Evolutionary conservation across 305 asterid species (phyloP).

Genomic region (Rubia tinctorum): DNA sequence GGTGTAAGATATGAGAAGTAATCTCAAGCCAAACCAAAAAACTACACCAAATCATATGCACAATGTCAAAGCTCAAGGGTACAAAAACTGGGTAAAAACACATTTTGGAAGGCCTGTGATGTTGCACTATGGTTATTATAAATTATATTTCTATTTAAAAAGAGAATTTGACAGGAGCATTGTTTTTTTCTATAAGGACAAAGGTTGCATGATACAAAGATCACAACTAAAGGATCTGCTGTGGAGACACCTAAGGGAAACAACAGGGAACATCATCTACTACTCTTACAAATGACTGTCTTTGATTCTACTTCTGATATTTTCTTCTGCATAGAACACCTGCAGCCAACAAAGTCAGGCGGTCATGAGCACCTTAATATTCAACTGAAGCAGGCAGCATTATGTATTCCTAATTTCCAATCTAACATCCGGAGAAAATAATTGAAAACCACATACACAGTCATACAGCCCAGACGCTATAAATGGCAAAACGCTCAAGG

Average conservation of each 20-base stretch:
- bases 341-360: slow-evolving; percentile 27
- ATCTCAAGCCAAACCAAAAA: background rate
- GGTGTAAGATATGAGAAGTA: background rate
- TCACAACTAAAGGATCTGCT: slow-evolving; percentile 31
- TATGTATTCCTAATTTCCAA: background rate
- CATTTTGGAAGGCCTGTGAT: background rate
- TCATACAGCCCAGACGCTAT: background rate
- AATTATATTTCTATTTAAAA: slow-evolving; percentile 21
- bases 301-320: slow-evolving; percentile 30
- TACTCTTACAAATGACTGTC: slow-evolving; percentile 39
- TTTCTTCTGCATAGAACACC: slow-evolving; percentile 34
- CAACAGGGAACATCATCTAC: slow-evolving; percentile 36
- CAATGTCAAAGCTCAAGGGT: background rate
- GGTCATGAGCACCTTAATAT: slow-evolving; percentile 7
- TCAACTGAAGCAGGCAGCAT: background rate
- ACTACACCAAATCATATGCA: slow-evolving; percentile 2
- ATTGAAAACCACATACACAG: background rate
- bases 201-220: slow-evolving; percentile 50
- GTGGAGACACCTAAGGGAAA: slow-evolving; percentile 26
- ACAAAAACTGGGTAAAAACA: background rate
- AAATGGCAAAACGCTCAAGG: too few relatives aligned
- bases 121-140: slow-evolving; percentile 18
- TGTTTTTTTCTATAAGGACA: slow-evolving; percentile 47
- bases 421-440: background rate
- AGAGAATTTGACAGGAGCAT: slow-evolving; percentile 13